Evolutionary conservation across 495 filamentous ascomycete genomes (phyloP).

Genomic region (Penicillium paxilli): DNA sequence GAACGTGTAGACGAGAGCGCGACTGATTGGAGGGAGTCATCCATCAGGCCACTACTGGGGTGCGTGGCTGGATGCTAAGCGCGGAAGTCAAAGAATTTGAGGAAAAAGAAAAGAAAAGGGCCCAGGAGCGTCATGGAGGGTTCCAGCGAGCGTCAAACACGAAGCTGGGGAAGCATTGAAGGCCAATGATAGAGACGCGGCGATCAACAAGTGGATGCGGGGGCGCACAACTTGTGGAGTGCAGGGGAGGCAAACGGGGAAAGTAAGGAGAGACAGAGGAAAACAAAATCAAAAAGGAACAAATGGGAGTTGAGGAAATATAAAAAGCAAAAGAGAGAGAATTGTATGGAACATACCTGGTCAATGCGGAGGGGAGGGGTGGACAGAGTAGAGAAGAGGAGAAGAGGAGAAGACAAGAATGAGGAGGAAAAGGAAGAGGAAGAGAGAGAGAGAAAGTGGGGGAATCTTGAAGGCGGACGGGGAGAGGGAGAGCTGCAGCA

Average conservation of each 20-base stretch:
- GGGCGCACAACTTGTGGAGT: constrained; percentile 14
- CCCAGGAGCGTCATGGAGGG: not conserved
- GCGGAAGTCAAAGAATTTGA: constrained; percentile 21
- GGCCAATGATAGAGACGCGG: constrained; percentile 17
- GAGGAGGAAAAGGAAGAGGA: not conserved
- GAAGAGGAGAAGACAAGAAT: not conserved
- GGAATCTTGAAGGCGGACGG: not conserved
- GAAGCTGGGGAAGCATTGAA: constrained; percentile 9
- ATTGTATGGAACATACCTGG: not conserved
- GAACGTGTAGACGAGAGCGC: constrained; percentile 11
- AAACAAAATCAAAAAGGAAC: too few relatives aligned
- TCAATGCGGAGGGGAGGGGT: not conserved
- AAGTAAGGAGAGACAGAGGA: not conserved
- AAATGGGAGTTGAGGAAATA: not conserved
- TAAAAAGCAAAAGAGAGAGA: not conserved
- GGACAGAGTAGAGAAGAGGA: not conserved
- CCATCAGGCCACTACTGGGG: not conserved
- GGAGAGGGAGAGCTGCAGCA: not conserved
- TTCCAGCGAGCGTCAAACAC: constrained; percentile 10
- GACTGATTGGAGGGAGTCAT: constrained; percentile 17
- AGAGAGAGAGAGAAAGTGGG: too few relatives aligned
- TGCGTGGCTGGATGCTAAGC: constrained; percentile 19
- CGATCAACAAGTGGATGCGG: constrained; percentile 18
- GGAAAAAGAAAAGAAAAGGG: constrained; percentile 16
- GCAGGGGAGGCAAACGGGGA: constrained; percentile 1